Evolutionary conservation across 352 stramenopile species (phyloP), one percentile per base, ranked within the genome.

Genomic region (Pythium vanterpoolii): DNA sequence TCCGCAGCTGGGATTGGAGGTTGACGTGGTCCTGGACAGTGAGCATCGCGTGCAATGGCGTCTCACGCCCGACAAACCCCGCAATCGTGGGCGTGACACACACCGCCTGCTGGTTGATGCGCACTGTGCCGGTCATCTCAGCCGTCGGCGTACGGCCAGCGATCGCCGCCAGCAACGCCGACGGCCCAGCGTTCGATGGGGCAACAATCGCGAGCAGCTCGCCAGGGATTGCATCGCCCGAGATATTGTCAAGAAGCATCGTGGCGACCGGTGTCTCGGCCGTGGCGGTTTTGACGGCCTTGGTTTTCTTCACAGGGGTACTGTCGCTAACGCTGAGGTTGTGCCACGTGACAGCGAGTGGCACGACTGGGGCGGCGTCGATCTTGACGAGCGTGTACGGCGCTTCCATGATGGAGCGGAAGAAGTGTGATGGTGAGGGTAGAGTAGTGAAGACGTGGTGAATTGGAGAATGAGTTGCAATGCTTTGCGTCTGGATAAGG

Each of bases 1-100:
- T 81, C 9, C 86, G 73, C 0, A 98, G 69, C 43, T 76, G 68
- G 0, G 90, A 86, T 16, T 93, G 77, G 69, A 96, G 96, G 21
- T 78, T 68, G 3, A 98, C 55, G 56, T 96, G 89, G 67, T 98
- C 89, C 49, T 87, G 74, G 1, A 97, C 89, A 1, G 91, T 98
- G 24, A 97, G 76, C 34, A 90, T 95, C 18, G 63, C 46, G 43
- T 96, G 78, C 40, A 98, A 81, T 5, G 97, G 66, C 69, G 98
- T 89, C 59, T 98, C 90, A 51, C 96, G 89, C 68, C 88, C 83
- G n/a, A 97, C 83, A 59, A 96, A 96, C 5, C 73, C 74, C 1
- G 67, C 26, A 18, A 19, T 6, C n/a, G n/a, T 27, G n/a, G 36
- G 6, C 21, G 53, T 18, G 18, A 38, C 18, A 14, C 9, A 19